Evolutionary conservation across 495 filamentous ascomycete genomes (phyloP).

Genomic region (Penicillium antarcticum): DNA sequence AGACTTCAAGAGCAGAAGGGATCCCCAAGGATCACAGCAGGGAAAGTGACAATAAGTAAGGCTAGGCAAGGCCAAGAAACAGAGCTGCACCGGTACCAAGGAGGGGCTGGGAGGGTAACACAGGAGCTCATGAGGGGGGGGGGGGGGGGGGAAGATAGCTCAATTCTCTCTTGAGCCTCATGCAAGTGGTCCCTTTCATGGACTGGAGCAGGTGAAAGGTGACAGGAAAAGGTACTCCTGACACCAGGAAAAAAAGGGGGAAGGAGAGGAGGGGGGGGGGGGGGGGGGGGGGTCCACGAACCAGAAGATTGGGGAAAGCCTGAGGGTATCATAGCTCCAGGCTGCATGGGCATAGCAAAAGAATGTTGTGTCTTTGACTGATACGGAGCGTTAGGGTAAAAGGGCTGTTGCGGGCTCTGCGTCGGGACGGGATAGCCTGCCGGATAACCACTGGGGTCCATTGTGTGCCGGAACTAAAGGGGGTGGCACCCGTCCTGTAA

Average conservation of each 20-base stretch:
- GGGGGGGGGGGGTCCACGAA: constrained; percentile 21
- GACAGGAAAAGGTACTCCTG: background rate
- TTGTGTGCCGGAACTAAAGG: constrained; percentile 25
- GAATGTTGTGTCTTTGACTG: constrained; percentile 38
- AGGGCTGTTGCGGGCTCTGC: constrained; percentile 36
- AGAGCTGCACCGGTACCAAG: constrained; percentile 1
- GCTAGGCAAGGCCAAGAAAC: background rate
- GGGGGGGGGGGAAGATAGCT: background rate
- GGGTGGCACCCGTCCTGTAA: constrained; percentile 14
- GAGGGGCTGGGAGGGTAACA: background rate
- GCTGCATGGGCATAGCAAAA: constrained; percentile 40
- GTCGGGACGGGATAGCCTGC: constrained; percentile 38
- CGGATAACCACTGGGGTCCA: constrained; percentile 47
- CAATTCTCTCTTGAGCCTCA: constrained; percentile 5
- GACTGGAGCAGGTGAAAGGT: constrained; percentile 3
- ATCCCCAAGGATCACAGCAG: background rate
- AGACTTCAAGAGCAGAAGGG: background rate
- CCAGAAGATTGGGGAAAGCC: constrained; percentile 39
- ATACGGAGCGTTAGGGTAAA: constrained; percentile 41
- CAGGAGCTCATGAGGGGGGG: background rate
- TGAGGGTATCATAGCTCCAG: constrained; percentile 43
- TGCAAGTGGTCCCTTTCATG: background rate
- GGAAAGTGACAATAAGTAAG: background rate
- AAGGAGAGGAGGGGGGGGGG: constrained; percentile 2
- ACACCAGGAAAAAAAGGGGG: constrained; percentile 11